phyloP scores from a whole-genome alignment of 2,329 filamentous ascomycete species.

The Hortaea werneckii region DNA sequence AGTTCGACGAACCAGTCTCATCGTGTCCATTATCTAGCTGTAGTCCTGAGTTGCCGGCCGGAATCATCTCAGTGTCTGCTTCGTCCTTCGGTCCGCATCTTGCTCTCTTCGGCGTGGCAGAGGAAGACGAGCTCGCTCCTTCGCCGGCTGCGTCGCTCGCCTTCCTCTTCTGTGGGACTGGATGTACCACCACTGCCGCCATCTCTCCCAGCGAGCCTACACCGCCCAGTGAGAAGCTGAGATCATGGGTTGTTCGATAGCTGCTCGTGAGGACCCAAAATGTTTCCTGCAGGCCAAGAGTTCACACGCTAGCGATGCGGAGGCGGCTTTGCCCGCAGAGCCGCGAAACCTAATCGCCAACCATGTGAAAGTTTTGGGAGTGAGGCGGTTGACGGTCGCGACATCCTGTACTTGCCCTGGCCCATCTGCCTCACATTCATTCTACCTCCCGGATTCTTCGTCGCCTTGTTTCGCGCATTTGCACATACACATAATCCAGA shows the following conservation, averaged over 20 bases:
- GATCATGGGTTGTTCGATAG: too few species aligned
- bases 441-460: background rate
- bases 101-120: background rate
- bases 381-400: background rate
- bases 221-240: background rate
- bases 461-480: background rate
- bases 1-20: background rate
- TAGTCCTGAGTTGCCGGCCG: background rate
- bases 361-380: conserved; percentile 4
- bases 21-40: background rate
- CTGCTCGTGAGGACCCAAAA: background rate
- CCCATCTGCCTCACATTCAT: too few species aligned
- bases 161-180: background rate
- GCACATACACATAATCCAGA: background rate
- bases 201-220: background rate
- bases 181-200: background rate
- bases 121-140: background rate
- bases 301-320: background rate
- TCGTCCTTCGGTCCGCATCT: background rate
- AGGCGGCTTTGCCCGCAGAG: background rate
- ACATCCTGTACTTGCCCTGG: too few species aligned
- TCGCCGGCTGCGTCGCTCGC: background rate
- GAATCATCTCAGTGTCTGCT: background rate
- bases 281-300: background rate
- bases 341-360: background rate